phyloP scores from a whole-genome alignment of 305 asterid species.

The Fraxinus ornus region DNA sequence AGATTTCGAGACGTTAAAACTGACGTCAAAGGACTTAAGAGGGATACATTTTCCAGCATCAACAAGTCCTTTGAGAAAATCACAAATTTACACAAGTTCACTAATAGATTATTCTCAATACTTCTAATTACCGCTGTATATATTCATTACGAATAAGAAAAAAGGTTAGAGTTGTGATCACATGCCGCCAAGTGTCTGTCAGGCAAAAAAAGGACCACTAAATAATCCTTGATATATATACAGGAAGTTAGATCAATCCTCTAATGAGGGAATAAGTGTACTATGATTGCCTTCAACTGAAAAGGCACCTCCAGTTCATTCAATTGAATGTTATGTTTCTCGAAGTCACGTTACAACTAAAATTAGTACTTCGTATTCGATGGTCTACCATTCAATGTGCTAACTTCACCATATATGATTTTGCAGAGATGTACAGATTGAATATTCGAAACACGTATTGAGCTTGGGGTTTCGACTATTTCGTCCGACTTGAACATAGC shows the following conservation, averaged over 20 bases:
- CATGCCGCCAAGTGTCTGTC: not conserved
- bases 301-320: not conserved
- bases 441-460: constrained; percentile 41
- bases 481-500: constrained; percentile 31
- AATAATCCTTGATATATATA: not conserved
- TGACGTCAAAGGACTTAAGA: constrained; percentile 37
- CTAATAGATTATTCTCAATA: not conserved
- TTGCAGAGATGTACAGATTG: constrained; percentile 43
- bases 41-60: not conserved
- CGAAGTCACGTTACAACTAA: not conserved
- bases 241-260: not conserved
- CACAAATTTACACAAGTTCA: not conserved
- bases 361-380: not conserved
- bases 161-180: not conserved
- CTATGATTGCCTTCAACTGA: not conserved
- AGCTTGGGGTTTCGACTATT: constrained; percentile 37
- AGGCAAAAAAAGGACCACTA: not conserved
- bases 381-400: not conserved
- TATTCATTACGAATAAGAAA: not conserved
- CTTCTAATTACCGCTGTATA: not conserved
- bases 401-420: not conserved
- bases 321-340: not conserved
- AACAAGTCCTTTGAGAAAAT: not conserved
- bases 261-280: not conserved
- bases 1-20: constrained; percentile 42